Percentiles rank a stretch among this genome's conserved stretches.
Conservation (phyloP, 805 yeast genomes). For the Metschnikowia aberdeeniae region DNA sequence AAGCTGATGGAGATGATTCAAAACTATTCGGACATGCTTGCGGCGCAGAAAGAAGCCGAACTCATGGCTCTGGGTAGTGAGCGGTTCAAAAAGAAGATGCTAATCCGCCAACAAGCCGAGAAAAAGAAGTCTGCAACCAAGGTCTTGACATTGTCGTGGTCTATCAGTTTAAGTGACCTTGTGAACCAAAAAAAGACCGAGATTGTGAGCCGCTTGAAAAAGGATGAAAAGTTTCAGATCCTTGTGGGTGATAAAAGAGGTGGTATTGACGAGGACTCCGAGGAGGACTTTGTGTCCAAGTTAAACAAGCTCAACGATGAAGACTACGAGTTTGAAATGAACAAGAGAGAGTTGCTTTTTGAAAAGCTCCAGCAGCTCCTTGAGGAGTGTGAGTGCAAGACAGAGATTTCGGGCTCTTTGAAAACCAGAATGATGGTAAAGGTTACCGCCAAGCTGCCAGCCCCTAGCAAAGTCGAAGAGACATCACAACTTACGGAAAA, state of each 20-base stretch:
- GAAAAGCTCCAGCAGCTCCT: slow-evolving; percentile 25
- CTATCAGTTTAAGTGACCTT: slow-evolving; percentile 50
- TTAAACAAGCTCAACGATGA: slow-evolving; percentile 9
- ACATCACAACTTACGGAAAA: slow-evolving; percentile 12
- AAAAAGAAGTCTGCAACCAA: slow-evolving; percentile 42
- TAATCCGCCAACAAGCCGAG: slow-evolving; percentile 28
- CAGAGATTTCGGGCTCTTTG: slow-evolving; percentile 25
- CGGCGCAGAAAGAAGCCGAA: slow-evolving; percentile 27
- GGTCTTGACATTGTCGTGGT: slow-evolving; percentile 51
- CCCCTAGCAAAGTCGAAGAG: not conserved
- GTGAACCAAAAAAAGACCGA: slow-evolving; percentile 51
- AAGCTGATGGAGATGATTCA: slow-evolving; percentile 31
- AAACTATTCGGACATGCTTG: slow-evolving; percentile 28
- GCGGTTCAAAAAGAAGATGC: slow-evolving; percentile 26
- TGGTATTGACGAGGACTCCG: slow-evolving; percentile 15
- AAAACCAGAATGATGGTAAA: slow-evolving; percentile 24
- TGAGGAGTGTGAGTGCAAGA: slow-evolving; percentile 28
- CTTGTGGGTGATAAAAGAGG: slow-evolving; percentile 22
- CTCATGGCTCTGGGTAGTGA: slow-evolving; percentile 32
- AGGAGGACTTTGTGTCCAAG: slow-evolving; percentile 6
- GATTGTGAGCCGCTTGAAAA: slow-evolving; percentile 40
- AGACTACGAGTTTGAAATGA: slow-evolving; percentile 17
- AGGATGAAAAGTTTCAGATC: slow-evolving; percentile 37
- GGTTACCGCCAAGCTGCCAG: slow-evolving; percentile 9
- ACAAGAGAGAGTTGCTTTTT: slow-evolving; percentile 28